Conservation (phyloP, 169 alveolate genomes). For the Prorocentrum cordatum region DNA sequence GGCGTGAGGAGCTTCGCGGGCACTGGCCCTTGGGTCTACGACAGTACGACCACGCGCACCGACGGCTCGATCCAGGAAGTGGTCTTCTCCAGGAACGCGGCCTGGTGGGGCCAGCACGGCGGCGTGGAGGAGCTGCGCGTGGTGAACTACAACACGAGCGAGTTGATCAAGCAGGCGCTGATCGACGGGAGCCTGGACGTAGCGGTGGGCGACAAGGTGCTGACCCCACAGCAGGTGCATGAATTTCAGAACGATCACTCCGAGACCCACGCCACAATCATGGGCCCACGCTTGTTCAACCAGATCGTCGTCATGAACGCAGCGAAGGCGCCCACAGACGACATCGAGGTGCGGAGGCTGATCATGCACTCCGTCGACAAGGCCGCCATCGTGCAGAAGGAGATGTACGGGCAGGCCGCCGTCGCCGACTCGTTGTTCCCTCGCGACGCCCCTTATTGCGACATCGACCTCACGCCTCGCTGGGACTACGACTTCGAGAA, state of each 20-base stretch:
- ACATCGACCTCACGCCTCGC: conserved; percentile 40
- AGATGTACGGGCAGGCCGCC: not conserved
- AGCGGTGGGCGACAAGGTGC: conserved; percentile 2
- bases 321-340: conserved; percentile 12
- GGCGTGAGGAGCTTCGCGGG: not conserved
- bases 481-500: conserved; percentile 45
- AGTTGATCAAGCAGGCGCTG: not conserved
- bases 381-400: conserved; percentile 1
- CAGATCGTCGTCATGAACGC: conserved; percentile 6
- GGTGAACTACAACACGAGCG: not conserved
- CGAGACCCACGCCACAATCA: too few relatives aligned
- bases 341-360: not conserved
- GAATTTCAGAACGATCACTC: too few relatives aligned
- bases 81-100: not conserved
- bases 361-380: conserved; percentile 30
- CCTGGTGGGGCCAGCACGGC: not conserved
- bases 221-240: not conserved
- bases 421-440: conserved; percentile 3
- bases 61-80: not conserved
- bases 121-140: not conserved
- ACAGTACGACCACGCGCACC: not conserved
- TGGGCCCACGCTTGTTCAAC: conserved; percentile 24
- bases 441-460: conserved; percentile 10
- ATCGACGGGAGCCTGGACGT: not conserved
- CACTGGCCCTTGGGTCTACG: not conserved